Base-by-base conservation (phyloP, 257 asterid species). In the Solanum peruvianum region DNA sequence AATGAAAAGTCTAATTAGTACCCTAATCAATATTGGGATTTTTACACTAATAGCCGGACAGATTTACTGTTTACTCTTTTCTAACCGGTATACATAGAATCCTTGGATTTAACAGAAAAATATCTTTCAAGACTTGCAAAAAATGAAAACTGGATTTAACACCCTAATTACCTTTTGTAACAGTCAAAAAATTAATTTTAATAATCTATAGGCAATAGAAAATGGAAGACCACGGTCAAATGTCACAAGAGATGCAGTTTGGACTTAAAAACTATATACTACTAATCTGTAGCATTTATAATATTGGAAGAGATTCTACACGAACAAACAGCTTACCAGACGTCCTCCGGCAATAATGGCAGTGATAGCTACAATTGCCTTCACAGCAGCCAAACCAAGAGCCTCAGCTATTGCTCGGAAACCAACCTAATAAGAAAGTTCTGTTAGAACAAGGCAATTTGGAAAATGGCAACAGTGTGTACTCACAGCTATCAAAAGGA, bases 311-410 rank as follows among this genome's bases (percentile, higher is more conserved):
- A 47, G 69, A 47, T 80, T 80, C 69, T 80, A 80, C 67, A 80
- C 56, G 69, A 45, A 80, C 25, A 49, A 49, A 11, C 82, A 60
- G 85, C 90, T 88, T 89, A 95, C 99, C 94, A 97, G 93, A 87
- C 99, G 98, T 23, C 99, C 99, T 64, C 99, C 99, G 39, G 98
- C 99, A 90, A 97, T 95, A 87, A 97, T 97, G 86, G 98, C 99
- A 87, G 99, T 90, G 86, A 97, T 97, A 89, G 99, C 98, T 91
- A 96, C 96, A 89, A 93, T 93, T 81, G 99, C 99, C 93, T 97
- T 97, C 81, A 97, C 98, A 87, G 99, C 99, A 89, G 99, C 99
- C 94, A 97, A 69, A 87, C 99, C 99, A 91, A 96, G 99, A 86
- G 99, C 99, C 88, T 97, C 99, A 80, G 99, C 99, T 86, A 97